Conservation (phyloP, 805 yeast species). For the Kregervanrija fluxuum region DNA sequence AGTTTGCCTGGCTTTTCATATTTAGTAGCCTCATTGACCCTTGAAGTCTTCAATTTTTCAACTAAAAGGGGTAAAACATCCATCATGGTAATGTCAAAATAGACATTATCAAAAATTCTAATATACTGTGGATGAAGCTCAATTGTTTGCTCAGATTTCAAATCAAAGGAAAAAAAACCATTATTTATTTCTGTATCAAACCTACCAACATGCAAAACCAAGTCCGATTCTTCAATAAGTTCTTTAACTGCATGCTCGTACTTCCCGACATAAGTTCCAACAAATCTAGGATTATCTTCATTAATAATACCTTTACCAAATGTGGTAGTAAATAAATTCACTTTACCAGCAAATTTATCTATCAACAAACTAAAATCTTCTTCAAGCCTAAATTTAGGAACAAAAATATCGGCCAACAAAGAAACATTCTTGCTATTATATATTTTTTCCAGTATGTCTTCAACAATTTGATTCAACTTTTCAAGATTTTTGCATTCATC, state of each 20-base stretch:
- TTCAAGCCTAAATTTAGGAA: slow-evolving; percentile 31
- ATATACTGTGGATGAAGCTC: slow-evolving; percentile 37
- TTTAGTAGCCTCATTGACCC: slow-evolving; percentile 4
- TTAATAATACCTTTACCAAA: slow-evolving; percentile 34
- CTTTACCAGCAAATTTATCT: slow-evolving; percentile 24
- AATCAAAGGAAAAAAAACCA: slow-evolving; percentile 46
- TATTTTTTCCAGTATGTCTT: slow-evolving; percentile 28
- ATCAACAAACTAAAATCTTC: slow-evolving; percentile 25
- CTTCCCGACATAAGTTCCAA: slow-evolving; percentile 38
- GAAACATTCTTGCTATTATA: slow-evolving; percentile 33
- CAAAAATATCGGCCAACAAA: slow-evolving; percentile 35
- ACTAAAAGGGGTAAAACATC: slow-evolving; percentile 29
- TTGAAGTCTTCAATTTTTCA: slow-evolving; percentile 27
- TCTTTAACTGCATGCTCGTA: slow-evolving; percentile 29
- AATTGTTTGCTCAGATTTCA: slow-evolving; percentile 22
- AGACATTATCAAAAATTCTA: slow-evolving; percentile 15
- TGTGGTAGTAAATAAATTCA: slow-evolving; percentile 34
- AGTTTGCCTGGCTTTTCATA: slow-evolving; percentile 3
- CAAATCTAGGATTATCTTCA: slow-evolving; percentile 34
- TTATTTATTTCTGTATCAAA: slow-evolving; percentile 56
- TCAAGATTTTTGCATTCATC: slow-evolving; percentile 13
- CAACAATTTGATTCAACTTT: slow-evolving; percentile 18
- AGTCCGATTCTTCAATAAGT: slow-evolving; percentile 47
- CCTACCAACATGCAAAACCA: slow-evolving; percentile 66
- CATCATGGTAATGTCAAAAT: slow-evolving; percentile 28